A percentile compares a stretch with the other conserved stretches of the same genome.
These are phyloP conservation scores for Blastobotrys robertii DNA, from an alignment of 805 yeast genomes.

Conservation along the genomic window DNA sequence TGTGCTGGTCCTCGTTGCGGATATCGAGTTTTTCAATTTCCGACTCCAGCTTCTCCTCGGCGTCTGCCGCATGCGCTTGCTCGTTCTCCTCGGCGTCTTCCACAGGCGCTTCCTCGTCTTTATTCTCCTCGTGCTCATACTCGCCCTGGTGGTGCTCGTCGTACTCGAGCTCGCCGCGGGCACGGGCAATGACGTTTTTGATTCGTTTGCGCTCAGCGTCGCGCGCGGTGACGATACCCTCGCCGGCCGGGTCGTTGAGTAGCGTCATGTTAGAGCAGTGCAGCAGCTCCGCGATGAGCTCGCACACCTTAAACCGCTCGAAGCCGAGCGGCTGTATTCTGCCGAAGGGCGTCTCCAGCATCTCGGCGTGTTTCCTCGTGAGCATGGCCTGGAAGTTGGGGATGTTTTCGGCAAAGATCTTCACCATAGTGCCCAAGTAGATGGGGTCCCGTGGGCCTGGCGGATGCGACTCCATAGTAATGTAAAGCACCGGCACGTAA, in stretches of 20 bases:
- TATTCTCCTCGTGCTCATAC: conserved; percentile 3
- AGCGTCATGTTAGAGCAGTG: conserved; percentile 98
- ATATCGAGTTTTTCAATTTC: conserved; percentile 4
- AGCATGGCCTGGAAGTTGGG: conserved; percentile 60
- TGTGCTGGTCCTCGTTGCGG: background rate
- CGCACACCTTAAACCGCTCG: conserved; percentile 83
- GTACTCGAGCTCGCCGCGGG: conserved; percentile 22
- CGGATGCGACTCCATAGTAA: conserved; percentile 79
- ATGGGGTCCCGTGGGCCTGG: conserved; percentile 91
- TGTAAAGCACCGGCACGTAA: conserved; percentile 71
- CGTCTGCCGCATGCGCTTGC: background rate
- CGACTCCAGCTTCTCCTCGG: conserved; percentile 16
- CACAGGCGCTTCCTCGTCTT: conserved; percentile 17
- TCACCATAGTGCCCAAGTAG: conserved; percentile 77
- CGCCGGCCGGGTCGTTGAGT: conserved; percentile 67
- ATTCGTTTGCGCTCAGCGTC: conserved; percentile 56
- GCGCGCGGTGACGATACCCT: conserved; percentile 55
- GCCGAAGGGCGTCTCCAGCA: conserved; percentile 56
- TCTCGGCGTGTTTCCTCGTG: conserved; percentile 25
- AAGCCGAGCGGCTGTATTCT: conserved; percentile 72
- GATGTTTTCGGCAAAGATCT: conserved; percentile 64
- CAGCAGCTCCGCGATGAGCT: conserved; percentile 82
- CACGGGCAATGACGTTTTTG: conserved; percentile 22
- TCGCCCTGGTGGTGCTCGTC: conserved; percentile 8
- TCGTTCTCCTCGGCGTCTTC: conserved; percentile 20